These are phyloP conservation scores for Crepidotus variabilis DNA, from an alignment of 768 basidiomycete genomes.

Conservation along the genomic window DNA sequence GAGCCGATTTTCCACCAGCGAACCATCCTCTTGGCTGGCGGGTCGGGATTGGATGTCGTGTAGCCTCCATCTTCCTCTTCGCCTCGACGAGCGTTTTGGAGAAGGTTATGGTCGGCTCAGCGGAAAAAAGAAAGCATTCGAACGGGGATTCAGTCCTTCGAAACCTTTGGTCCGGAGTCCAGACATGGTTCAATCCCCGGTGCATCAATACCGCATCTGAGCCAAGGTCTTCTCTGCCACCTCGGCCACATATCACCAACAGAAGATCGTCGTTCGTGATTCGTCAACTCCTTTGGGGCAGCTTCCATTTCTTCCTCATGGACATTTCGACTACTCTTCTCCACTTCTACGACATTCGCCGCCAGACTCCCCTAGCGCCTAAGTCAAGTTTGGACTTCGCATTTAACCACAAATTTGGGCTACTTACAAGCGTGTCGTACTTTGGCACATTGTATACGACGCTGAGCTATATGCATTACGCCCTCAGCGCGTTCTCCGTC, in stretches of 20 bases:
- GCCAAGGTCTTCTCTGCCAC: neutral
- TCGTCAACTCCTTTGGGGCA: constrained; percentile 1
- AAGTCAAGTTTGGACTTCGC: neutral
- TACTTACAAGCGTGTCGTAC: neutral
- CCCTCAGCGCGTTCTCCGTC: constrained; percentile 13
- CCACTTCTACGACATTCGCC: neutral
- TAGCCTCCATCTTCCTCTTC: neutral
- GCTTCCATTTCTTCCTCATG: neutral
- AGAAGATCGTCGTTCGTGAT: constrained; percentile 1
- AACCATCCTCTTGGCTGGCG: neutral
- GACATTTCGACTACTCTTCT: neutral
- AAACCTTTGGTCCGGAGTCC: neutral
- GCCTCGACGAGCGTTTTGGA: neutral
- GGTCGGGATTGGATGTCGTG: neutral
- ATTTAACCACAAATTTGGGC: neutral
- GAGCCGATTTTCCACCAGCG: neutral
- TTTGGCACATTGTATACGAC: constrained; percentile 5
- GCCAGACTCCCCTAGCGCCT: neutral
- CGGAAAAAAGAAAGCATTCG: no score
- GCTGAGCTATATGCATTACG: constrained; percentile 7
- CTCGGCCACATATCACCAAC: neutral
- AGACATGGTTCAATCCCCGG: neutral
- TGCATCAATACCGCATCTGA: neutral
- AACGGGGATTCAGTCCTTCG: neutral
- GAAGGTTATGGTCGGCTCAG: neutral